Percentiles rank a stretch among this genome's conserved stretches.
Evolutionary conservation across 345 rosid genomes (phyloP).

Genomic region (Eutrema japonicum): DNA sequence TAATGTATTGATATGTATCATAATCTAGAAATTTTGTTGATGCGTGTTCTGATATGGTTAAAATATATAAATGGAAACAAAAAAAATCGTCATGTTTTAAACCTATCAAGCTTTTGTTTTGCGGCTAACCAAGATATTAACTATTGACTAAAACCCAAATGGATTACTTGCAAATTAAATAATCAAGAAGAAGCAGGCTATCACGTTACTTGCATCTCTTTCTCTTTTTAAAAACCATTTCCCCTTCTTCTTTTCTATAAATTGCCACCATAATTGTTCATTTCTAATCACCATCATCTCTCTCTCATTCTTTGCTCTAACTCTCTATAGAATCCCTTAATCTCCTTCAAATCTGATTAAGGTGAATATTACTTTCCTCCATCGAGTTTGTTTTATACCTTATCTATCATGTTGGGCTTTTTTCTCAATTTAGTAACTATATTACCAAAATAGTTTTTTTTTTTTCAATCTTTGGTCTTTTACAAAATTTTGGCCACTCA

Average conservation of each 20-base stretch:
- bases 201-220: conserved; percentile 30
- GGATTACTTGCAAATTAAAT: conserved; percentile 16
- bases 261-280: conserved; percentile 30
- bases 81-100: too few species aligned
- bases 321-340: conserved; percentile 1
- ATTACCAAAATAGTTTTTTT: neutral
- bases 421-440: neutral
- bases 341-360: conserved; percentile 27
- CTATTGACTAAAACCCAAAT: conserved; percentile 6
- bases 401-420: neutral
- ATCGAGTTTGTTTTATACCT: neutral
- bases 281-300: conserved; percentile 25
- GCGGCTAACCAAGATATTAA: conserved; percentile 14
- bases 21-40: neutral
- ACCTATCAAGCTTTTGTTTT: neutral
- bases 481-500: neutral
- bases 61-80: neutral
- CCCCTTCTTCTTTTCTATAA: conserved; percentile 25
- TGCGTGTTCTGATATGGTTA: neutral
- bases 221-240: neutral
- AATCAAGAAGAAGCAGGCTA: conserved; percentile 21
- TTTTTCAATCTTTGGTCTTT: neutral
- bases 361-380: conserved; percentile 20
- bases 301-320: neutral
- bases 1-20: neutral